Evolutionary conservation across 768 basidiomycete species (phyloP).

Genomic region (Megacollybia marginata): DNA sequence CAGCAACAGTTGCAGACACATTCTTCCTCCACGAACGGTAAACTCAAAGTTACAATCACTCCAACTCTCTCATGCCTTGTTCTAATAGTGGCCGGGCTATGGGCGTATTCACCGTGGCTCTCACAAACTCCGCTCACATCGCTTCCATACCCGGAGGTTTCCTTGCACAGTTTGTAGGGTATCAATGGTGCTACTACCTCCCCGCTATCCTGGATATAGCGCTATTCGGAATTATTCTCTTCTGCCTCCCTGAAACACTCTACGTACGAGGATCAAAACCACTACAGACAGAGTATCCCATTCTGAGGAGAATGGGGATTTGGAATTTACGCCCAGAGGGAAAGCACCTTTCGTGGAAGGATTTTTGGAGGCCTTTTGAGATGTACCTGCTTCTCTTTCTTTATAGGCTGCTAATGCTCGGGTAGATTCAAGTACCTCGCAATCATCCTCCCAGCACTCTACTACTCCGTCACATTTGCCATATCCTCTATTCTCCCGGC

Average conservation of each 20-base stretch:
- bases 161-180: background rate
- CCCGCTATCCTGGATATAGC: background rate
- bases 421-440: conserved; percentile 8
- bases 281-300: background rate
- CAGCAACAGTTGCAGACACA: conserved; percentile 11
- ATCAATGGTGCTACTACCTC: background rate
- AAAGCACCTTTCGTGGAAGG: background rate
- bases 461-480: conserved; percentile 7
- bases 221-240: background rate
- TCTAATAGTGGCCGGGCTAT: background rate
- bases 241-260: background rate
- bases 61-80: background rate
- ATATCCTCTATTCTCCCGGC: conserved; percentile 11
- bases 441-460: conserved; percentile 9
- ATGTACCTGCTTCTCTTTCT: background rate
- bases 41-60: background rate
- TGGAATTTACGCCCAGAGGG: background rate
- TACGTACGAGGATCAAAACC: background rate
- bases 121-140: background rate
- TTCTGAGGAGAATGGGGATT: background rate
- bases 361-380: background rate
- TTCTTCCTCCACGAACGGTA: conserved; percentile 17
- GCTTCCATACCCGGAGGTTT: background rate
- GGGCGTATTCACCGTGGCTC: background rate
- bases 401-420: too few species aligned